Evolutionary conservation across 139 green algal genomes (phyloP), one percentile per base, ranked within the genome.

Genomic region (Nannochloris sp.): DNA sequence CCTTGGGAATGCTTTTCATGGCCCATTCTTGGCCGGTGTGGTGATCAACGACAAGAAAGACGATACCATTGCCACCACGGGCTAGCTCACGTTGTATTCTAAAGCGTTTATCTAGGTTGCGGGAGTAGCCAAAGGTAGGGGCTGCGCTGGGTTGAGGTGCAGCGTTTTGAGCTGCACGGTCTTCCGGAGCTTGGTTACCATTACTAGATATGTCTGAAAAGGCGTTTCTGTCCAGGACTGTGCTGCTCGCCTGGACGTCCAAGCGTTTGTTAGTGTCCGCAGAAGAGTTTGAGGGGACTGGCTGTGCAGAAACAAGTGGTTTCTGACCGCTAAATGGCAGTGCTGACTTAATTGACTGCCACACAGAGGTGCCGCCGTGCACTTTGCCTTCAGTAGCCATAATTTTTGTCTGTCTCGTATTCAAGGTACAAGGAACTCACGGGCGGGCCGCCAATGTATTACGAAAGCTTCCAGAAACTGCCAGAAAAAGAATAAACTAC

Each of bases 1-100:
- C 44, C 29, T 77, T 77, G 34, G 70, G 70, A 30, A 77, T 61
- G 54, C 36, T 63, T 61, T 77, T 77, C 44, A 71, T 70, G 8
- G 70, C 70, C 44, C 36, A 77, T 47, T 77, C 44, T 13, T 54
- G 8, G 34, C 70, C 70, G 3, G 42, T 77, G 23, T 61, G 24
- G 8, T 45, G 44, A 19, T 77, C 63, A 24, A 51, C 25, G 4
- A 73, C 70, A 32, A 72, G 36, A 4, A 37, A 55, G 35, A 77
- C 70, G 15, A 77, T 44, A 23, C 70, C 70, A 25, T 77, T 77
- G 48, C 70, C 70, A 38, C 70, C 70, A 9, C 48, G 27, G 19
- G 61, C 70, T 48, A 77, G 37, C 61, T 72, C 70, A 30, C 60
- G 24, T 54, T 64, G 9, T 6, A 72, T 47, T 3, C 38, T 39